Evolutionary conservation across 495 filamentous ascomycete genomes (phyloP), one percentile per base, ranked within the genome.

Genomic region (Pseudomonodictys pantanalensis): DNA sequence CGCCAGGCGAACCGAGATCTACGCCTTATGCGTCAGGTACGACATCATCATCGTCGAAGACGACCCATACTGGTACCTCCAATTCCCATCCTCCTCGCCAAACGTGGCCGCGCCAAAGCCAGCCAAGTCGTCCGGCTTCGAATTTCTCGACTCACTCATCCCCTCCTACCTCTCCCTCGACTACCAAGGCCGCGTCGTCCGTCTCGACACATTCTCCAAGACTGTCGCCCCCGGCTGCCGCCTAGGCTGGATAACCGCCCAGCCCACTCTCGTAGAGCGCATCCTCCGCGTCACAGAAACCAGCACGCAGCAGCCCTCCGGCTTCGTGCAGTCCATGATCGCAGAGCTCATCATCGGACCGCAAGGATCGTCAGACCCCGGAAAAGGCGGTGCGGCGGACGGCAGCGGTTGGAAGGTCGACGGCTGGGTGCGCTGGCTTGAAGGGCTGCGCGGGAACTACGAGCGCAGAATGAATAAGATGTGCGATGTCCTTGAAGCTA

Each of bases 41-140:
- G 91, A 97, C 71, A 83, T 97, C 56, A 83, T 96, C 66, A 96
- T 97, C 59, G 76, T 95, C 62, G 92, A 97, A 73, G 92, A 97
- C 68, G 91, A 95, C 54, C 92, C 92, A 2, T 97, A 97, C 74
- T 97, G 91, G 89, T 92, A 93, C 68, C 80, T 97, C 11, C 92
- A 96, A 67, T 96, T 82, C 64, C 89, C 89, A 1, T 89, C 20
- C 44, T 55, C 43, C 38, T 67, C 22, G 38, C 57, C 53, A 50
- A 52, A 71, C 57, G 60, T 52, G 29, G 42, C 51, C 47, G 52
- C 67, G 41, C 60, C 58, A 41, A 54, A 46, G 33, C 66, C 64
- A 15, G 52, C 60, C 30, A 83, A 78, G 52, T 86, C 86, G 12
- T 87, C 85, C 1, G 88, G 88, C 25, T 90, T 84, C 68, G 68